Percentiles rank a stretch among this genome's conserved stretches.
phyloP scores from a whole-genome alignment of 805 yeast species.

The Clavispora phyllophila region DNA sequence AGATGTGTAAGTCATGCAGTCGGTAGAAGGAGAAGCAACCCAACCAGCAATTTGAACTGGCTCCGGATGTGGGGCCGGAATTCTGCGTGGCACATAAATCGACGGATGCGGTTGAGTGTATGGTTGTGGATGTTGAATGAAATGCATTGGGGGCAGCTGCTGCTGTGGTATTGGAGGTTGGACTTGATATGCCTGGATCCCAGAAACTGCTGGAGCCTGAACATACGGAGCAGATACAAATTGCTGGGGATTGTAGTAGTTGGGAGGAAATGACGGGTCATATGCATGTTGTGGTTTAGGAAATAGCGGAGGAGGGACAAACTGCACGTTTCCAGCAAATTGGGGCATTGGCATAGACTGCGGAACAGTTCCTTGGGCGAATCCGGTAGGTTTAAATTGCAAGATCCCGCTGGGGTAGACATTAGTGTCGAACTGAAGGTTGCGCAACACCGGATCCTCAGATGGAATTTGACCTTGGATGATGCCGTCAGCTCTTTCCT shows the following conservation, averaged over 20 bases:
- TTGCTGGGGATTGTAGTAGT: constrained; percentile 3
- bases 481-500: constrained; percentile 15
- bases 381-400: constrained; percentile 1
- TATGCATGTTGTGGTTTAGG: not conserved
- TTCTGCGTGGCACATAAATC: not conserved
- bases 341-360: not conserved
- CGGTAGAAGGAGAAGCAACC: not conserved
- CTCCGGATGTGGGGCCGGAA: not conserved
- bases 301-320: not conserved
- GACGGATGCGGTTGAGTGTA: not conserved
- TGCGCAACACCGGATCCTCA: constrained; percentile 19
- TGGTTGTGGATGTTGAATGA: not conserved
- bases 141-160: not conserved
- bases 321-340: too few relatives aligned
- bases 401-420: constrained; percentile 9
- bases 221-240: constrained; percentile 2
- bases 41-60: not conserved
- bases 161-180: not conserved
- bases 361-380: not conserved
- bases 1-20: not conserved
- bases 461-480: constrained; percentile 16
- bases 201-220: not conserved
- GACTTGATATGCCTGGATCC: not conserved
- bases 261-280: not conserved
- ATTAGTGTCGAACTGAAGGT: constrained; percentile 16